Conservation (phyloP, 148 eudicot genomes). For the Chenopodium suecicum region DNA sequence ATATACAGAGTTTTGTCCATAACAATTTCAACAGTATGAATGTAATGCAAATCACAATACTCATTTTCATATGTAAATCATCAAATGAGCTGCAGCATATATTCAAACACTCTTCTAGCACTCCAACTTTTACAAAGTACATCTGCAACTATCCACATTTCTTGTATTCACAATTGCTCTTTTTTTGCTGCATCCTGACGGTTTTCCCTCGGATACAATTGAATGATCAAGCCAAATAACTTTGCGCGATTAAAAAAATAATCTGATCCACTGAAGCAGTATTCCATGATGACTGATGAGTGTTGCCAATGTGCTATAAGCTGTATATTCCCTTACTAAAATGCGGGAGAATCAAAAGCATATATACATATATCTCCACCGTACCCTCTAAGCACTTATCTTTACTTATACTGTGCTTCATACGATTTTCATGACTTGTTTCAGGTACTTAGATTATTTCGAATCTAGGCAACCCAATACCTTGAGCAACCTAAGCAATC, state of each 20-base stretch:
- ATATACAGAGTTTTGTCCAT: neutral
- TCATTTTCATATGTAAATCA: neutral
- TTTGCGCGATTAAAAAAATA: too few relatives aligned
- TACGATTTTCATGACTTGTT: neutral
- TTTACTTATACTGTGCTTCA: neutral
- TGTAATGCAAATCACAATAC: neutral
- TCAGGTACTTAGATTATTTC: neutral
- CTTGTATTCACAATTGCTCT: neutral
- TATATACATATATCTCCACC: neutral
- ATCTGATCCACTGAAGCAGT: neutral
- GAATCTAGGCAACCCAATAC: slow-evolving; percentile 65
- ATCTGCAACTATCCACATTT: neutral
- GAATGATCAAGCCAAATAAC: neutral
- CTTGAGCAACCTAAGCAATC: slow-evolving; percentile 53
- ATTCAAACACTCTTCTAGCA: neutral
- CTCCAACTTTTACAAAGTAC: neutral
- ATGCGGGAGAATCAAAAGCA: slow-evolving; percentile 19
- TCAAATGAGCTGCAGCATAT: neutral
- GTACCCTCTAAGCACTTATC: neutral
- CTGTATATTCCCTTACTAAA: slow-evolving; percentile 22
- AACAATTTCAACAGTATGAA: neutral
- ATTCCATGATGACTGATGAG: neutral
- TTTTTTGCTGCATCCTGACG: neutral
- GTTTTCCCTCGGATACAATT: neutral
- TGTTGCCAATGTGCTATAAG: neutral